Evolutionary conservation across 371 early-diverging fungal genomes (phyloP), one percentile per base, ranked within the genome.

Genomic region (Syncephalastrum sp.): DNA sequence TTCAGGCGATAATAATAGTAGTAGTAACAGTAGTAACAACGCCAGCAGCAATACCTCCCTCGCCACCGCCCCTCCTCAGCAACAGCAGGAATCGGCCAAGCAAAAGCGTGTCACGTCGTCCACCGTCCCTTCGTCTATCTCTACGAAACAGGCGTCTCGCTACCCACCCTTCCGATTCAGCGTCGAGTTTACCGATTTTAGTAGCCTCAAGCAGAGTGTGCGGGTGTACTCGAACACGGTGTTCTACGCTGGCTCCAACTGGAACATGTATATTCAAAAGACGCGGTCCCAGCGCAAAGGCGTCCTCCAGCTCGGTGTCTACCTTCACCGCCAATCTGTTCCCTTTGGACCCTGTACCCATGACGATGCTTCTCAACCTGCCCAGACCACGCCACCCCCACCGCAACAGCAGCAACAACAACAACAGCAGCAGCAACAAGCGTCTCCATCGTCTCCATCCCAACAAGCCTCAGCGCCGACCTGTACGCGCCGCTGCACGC

Each of bases 231-330:
- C 82, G 2, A 71, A 77, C n/a, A 62, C 68, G 0, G 61, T 84
- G 12, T 84, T 82, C 49, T 82, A 84, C 57, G 82, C 80, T 21
- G 85, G 84, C 81, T 84, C 84, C 14, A 70, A 71, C 47, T 84
- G 84, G 84, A 79, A 81, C 46, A 66, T 82, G 60, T 80, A 81
- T 43, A 76, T 84, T n/a, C 77, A 82, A 62, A 82, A 81, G 42
- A 60, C 76, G 5, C 62, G 64, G 16, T 69, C 76, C 2, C 70
- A 61, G 33, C 70, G 77, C 7, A 72, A 72, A 53, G 79, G 73
- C 0, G 47, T 64, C 1, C 47, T 71, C 7, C 74, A 79, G 25
- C 55, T 84, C 0, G 82, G 82, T 10, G 81, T 81, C 4, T 77
- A 81, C 54, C 60, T 84, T n/a, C 82, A 79, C 56, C 75, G 84